A percentile compares a stretch with the other conserved stretches of the same genome.
Conservation (phyloP, 148 eudicot genomes). For the Beta vulgaris region DNA sequence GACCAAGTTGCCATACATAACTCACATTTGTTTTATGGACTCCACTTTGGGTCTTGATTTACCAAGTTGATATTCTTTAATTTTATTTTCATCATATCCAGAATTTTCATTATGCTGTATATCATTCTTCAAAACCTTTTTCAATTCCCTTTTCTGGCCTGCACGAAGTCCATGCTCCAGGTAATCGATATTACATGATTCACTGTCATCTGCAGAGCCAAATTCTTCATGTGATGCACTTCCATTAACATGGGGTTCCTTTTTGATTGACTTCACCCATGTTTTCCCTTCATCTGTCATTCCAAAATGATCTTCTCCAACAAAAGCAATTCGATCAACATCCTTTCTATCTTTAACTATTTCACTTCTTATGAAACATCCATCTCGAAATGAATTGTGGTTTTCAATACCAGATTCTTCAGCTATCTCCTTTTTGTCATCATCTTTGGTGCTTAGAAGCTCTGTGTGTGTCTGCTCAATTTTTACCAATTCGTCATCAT, state of each 20-base stretch:
- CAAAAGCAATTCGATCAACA: slow-evolving; percentile 13
- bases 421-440: background rate
- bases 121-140: background rate
- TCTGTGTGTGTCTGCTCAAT: background rate
- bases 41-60: slow-evolving; percentile 20
- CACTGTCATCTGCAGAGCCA: slow-evolving; percentile 6
- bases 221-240: slow-evolving; percentile 1
- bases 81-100: slow-evolving; percentile 16
- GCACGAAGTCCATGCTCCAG: background rate
- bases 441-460: background rate
- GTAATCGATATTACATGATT: slow-evolving; percentile 13
- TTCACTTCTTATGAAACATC: background rate
- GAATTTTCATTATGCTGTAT: background rate
- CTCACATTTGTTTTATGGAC: slow-evolving; percentile 26
- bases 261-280: background rate
- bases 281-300: background rate
- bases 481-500: background rate
- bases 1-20: background rate
- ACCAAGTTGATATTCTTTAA: background rate
- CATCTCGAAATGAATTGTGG: background rate
- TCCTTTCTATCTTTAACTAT: background rate
- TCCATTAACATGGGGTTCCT: background rate
- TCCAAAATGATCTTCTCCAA: slow-evolving; percentile 16
- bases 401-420: background rate
- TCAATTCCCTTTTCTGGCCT: slow-evolving; percentile 1